phyloP scores from a whole-genome alignment of 2,329 filamentous ascomycete species.

The Malbranchea zuffiana region DNA sequence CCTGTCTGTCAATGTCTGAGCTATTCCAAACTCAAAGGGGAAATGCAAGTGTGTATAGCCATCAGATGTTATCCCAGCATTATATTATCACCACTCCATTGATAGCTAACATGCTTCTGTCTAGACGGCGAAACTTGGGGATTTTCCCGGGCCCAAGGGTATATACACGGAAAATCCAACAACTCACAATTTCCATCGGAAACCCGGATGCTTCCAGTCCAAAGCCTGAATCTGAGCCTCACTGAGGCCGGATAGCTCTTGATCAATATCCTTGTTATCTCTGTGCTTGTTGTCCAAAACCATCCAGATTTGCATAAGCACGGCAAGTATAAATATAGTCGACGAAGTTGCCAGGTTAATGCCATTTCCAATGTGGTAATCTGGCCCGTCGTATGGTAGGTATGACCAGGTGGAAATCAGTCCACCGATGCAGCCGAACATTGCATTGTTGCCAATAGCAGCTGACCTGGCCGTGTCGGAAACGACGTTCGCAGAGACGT shows the following conservation, averaged over 20 bases:
- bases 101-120: no score
- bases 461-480: constrained; percentile 13
- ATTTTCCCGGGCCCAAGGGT: no score
- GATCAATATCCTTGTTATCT: constrained; percentile 44
- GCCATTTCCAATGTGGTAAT: constrained; percentile 61
- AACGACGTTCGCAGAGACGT: constrained; percentile 11
- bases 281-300: constrained; percentile 50
- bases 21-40: no score
- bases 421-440: constrained; percentile 12
- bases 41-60: no score
- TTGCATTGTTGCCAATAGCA: constrained; percentile 12
- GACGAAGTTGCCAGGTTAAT: constrained; percentile 55
- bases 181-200: constrained; percentile 48
- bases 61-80: no score
- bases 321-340: constrained; percentile 44
- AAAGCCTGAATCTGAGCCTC: constrained; percentile 47
- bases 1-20: no score
- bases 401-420: constrained; percentile 14
- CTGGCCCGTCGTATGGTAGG: constrained; percentile 42
- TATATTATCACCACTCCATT: no score
- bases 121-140: no score
- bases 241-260: constrained; percentile 45
- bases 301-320: constrained; percentile 50
- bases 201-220: constrained; percentile 57
- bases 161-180: no score